These are phyloP conservation scores for Apophysomyces trapeziformis DNA, from an alignment of 371 early-diverging fungal genomes.

Conservation along the genomic window DNA sequence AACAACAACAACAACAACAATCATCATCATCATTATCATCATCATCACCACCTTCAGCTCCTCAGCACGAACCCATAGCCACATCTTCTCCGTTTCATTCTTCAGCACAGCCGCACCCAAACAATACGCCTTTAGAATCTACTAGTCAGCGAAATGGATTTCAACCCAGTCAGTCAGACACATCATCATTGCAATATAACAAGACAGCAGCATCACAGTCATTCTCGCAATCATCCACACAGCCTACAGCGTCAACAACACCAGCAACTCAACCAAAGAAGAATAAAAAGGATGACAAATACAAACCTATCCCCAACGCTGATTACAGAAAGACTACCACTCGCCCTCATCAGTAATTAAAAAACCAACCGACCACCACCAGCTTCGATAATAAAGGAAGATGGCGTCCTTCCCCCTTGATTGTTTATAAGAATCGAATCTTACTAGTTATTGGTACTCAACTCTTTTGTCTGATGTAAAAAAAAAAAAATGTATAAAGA, in stretches of 20 bases:
- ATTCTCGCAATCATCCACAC: background rate
- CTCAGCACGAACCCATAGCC: constrained; percentile 49
- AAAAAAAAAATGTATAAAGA: constrained; percentile 10
- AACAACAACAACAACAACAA: constrained; percentile 65
- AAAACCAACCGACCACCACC: constrained; percentile 17
- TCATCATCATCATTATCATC: constrained; percentile 86
- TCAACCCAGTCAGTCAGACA: background rate
- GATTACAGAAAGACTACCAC: constrained; percentile 3
- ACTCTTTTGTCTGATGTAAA: background rate
- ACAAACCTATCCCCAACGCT: background rate
- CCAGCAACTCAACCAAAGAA: constrained; percentile 8
- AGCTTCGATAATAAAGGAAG: constrained; percentile 29
- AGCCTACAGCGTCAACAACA: constrained; percentile 11
- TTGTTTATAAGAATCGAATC: too few relatives aligned
- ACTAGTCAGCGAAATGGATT: background rate
- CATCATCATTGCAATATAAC: background rate
- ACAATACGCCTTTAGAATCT: background rate
- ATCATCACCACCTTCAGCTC: constrained; percentile 62
- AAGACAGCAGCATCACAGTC: constrained; percentile 9
- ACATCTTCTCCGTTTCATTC: constrained; percentile 15
- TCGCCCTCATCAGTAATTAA: constrained; percentile 11
- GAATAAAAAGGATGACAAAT: constrained; percentile 8
- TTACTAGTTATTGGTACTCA: too few relatives aligned
- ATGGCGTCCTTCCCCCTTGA: constrained; percentile 26
- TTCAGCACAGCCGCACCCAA: constrained; percentile 6